Evolutionary conservation across 805 yeast species (phyloP), one percentile per base, ranked within the genome.

Genomic region (Komagataella mondaviorum): DNA sequence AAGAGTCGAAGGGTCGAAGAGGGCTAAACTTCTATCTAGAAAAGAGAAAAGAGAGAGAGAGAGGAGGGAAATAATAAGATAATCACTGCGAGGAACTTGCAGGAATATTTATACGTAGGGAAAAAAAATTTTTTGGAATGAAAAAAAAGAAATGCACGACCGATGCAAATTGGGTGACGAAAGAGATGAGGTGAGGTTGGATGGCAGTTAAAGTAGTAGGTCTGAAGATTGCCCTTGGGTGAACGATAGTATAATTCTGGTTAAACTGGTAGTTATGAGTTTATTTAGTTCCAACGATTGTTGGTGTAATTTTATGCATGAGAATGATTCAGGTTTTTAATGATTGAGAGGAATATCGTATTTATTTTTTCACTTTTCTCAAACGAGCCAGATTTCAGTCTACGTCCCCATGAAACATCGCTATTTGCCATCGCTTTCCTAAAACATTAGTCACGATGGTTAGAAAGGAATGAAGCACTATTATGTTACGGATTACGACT

Each of bases 31-130:
- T 24, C 46, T 44, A 46, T 49, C 23, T 24, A 47, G 46, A 45
- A 43, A 23, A 45, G 23, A 23, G 47, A 50, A 14, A 30, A 14
- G 49, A 50, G 52, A 50, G 52, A 50, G 52, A 50, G 49, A 50
- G 49, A 47, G 39, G 49, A 47, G 39, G 30, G 24, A 30, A 30
- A 30, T 30, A 30, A 30, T 30, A 30, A 30, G 39, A 30, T 30
- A 30, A 30, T 10, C 39, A 30, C 39, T 30, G n/a, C 39, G 39
- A 30, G 39, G 39, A 30, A 30, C 39, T 30, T 14, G 39, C 39
- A 30, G 39, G 39, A 30, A 30, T 30, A 30, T 30, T 30, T 30
- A 30, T 30, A 30, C 39, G 14, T 30, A 10, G 39, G 39, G 8
- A 30, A 10, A 30, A 30, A 30, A 30, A 10, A 10, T 30, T 24